Evolutionary conservation across 768 basidiomycete species (phyloP).

Genomic region (Tubosaeta sp.): DNA sequence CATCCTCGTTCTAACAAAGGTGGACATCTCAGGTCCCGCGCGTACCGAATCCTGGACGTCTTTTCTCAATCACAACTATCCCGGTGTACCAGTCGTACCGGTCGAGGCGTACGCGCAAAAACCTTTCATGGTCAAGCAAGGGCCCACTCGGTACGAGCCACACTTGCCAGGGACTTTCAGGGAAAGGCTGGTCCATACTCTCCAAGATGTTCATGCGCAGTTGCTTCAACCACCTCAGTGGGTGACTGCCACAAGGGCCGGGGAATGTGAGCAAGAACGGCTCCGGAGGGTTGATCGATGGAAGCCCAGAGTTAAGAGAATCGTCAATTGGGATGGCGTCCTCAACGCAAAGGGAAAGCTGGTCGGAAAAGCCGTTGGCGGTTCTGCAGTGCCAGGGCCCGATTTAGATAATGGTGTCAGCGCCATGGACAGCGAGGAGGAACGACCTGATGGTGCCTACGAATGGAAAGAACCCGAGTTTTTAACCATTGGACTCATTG

Average conservation of each 20-base stretch:
- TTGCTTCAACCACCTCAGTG: conserved; percentile 65
- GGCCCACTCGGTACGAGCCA: conserved; percentile 52
- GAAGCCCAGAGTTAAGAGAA: conserved; percentile 58
- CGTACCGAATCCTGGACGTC: conserved; percentile 63
- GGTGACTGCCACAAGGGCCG: conserved; percentile 35
- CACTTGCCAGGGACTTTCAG: conserved; percentile 66
- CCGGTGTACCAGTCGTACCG: conserved; percentile 57
- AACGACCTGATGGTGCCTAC: conserved; percentile 5
- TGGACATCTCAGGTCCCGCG: conserved; percentile 73
- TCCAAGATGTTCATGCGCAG: conserved; percentile 62
- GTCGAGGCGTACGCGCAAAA: conserved; percentile 75
- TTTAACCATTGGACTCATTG: conserved; percentile 80
- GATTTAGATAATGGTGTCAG: conserved; percentile 21
- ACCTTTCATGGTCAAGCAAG: conserved; percentile 34
- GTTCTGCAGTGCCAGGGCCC: conserved; percentile 27
- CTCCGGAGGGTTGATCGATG: conserved; percentile 53
- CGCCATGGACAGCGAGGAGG: conserved; percentile 16
- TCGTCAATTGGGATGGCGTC: conserved; percentile 74
- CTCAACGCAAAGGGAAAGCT: conserved; percentile 40
- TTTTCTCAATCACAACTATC: conserved; percentile 53
- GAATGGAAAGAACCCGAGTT: conserved; percentile 46
- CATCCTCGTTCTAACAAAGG: conserved; percentile 83
- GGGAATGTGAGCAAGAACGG: conserved; percentile 41
- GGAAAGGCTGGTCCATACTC: conserved; percentile 56
- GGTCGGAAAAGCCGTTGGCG: conserved; percentile 44